Evolutionary conservation across 1,284 basidiomycete species (phyloP), one percentile per base, ranked within the genome.

Genomic region (Bjerkandera adusta): DNA sequence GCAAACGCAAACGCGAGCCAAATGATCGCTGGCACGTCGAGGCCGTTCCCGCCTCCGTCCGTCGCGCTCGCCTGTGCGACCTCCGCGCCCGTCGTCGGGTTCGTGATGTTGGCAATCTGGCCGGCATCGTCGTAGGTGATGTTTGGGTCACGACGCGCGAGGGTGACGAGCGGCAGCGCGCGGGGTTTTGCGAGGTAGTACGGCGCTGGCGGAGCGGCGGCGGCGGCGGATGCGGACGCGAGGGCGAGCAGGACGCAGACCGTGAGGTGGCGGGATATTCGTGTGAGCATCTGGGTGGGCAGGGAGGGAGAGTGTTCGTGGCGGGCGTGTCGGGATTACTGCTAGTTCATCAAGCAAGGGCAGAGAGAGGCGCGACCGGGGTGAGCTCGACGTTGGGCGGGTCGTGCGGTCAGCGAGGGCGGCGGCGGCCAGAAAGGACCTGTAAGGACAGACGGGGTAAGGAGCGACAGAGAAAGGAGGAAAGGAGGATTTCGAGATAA

Each of bases 1-100:
- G 67, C 50, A 45, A 80, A 68, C 21, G 68, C 71, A 52, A 77
- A 81, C 10, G 57, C 64, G 7, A 83, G 70, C 83, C 83, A 85
- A 13, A 83, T 56, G 15, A 81, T 47, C 1, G 81, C 77, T 20
- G 77, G 61, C 1, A 65, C 50, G 40, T 72, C 66, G 52, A 76
- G 76, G 24, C 67, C 73, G 2, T 57, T 54, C 6, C 83, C 83
- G 36, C 73, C 68, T 5, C 81, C 83, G 57, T 85, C 83, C 2
- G 77, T 70, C 2, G 76, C 82, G 5, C 67, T 45, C 0, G 75
- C 76, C 61, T 85, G 83, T 2, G 72, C 61, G 13, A 84, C 69
- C 21, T 60, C 43, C 36, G 68, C 55, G 13, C 65, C 61, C 0
- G 76, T 77, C 21, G 33, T 20, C 3, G 76, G 63, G 51, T 80